Percentiles rank a stretch among this genome's conserved stretches.
phyloP scores from a whole-genome alignment of 2,329 filamentous ascomycete species.

The Claviceps quebecensis region DNA sequence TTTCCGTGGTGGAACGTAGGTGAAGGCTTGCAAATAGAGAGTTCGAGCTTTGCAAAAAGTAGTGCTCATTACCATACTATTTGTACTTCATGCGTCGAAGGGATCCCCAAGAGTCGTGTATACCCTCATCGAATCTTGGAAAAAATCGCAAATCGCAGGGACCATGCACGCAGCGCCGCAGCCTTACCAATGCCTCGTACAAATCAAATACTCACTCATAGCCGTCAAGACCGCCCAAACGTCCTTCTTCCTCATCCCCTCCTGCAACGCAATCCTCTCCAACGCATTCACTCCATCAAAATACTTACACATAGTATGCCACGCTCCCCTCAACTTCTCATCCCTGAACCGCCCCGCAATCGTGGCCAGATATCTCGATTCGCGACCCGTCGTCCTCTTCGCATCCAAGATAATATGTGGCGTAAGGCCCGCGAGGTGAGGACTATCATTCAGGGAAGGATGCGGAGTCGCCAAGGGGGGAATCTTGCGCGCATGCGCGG shows the following conservation, averaged over 20 bases:
- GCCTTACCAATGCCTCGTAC: conserved; percentile 53
- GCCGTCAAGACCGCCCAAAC: conserved; percentile 51
- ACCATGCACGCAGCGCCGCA: too few relatives aligned
- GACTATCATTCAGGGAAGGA: conserved; percentile 41
- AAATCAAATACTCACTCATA: conserved; percentile 56
- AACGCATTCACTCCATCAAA: conserved; percentile 76
- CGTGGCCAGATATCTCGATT: conserved; percentile 57
- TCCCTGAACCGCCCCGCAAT: conserved; percentile 41
- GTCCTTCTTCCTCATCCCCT: conserved; percentile 76
- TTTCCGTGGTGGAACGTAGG: too few relatives aligned
- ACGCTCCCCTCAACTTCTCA: conserved; percentile 47
- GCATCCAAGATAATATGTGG: conserved; percentile 65
- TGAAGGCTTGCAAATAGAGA: too few relatives aligned
- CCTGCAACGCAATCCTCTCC: conserved; percentile 73
- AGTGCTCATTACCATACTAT: too few relatives aligned
- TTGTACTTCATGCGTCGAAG: too few relatives aligned
- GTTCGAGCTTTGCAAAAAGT: too few relatives aligned
- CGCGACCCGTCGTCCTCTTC: conserved; percentile 61
- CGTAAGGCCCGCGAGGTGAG: conserved; percentile 40
- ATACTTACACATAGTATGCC: conserved; percentile 66
- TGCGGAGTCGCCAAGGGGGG: conserved; percentile 35
- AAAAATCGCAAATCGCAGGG: too few relatives aligned
- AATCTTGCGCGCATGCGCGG: conserved; percentile 37
- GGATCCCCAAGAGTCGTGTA: too few relatives aligned
- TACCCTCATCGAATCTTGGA: too few relatives aligned